Evolutionary conservation across 2,329 filamentous ascomycete genomes (phyloP).

Genomic region (Ophiocordyceps robertsii): DNA sequence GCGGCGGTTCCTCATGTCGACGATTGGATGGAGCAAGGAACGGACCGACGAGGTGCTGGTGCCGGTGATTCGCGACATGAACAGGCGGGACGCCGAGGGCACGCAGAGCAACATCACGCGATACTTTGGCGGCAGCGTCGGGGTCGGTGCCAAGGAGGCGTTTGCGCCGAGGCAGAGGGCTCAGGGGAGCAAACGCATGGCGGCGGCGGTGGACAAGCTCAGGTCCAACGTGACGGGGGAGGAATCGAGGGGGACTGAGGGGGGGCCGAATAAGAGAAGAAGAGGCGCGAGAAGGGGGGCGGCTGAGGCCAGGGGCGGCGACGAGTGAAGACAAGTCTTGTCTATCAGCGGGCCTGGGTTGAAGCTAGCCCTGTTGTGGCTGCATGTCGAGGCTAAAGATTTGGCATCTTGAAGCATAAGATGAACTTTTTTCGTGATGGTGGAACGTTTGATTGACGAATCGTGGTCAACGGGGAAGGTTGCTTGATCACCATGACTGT

Average conservation of each 20-base stretch:
- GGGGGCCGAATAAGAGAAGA: constrained; percentile 6
- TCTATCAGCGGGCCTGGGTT: too few relatives aligned
- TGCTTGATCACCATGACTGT: too few relatives aligned
- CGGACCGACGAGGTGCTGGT: constrained; percentile 91
- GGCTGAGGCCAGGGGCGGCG: constrained; percentile 5
- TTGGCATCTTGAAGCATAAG: too few relatives aligned
- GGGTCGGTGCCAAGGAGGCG: constrained; percentile 49
- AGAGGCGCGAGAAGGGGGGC: constrained; percentile 8
- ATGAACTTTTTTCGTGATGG: too few relatives aligned
- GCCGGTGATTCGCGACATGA: constrained; percentile 93
- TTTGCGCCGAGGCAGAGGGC: constrained; percentile 57
- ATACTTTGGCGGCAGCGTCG: constrained; percentile 68
- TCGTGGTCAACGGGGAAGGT: too few relatives aligned
- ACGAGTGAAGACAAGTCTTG: neutral
- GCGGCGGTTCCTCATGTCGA: constrained; percentile 73
- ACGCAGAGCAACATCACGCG: constrained; percentile 95
- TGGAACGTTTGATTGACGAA: too few relatives aligned
- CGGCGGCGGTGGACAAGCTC: constrained; percentile 56
- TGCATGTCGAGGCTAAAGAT: too few relatives aligned
- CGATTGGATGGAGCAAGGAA: constrained; percentile 86
- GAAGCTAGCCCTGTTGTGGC: too few relatives aligned
- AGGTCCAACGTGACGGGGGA: constrained; percentile 23
- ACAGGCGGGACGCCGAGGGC: constrained; percentile 71
- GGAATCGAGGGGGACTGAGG: neutral
- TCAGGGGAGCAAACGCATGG: constrained; percentile 60